Percentiles rank a stretch among this genome's conserved stretches.
These are phyloP conservation scores for Lachnellula cervina DNA, from an alignment of 2,329 filamentous ascomycete species.

Conservation along the genomic window DNA sequence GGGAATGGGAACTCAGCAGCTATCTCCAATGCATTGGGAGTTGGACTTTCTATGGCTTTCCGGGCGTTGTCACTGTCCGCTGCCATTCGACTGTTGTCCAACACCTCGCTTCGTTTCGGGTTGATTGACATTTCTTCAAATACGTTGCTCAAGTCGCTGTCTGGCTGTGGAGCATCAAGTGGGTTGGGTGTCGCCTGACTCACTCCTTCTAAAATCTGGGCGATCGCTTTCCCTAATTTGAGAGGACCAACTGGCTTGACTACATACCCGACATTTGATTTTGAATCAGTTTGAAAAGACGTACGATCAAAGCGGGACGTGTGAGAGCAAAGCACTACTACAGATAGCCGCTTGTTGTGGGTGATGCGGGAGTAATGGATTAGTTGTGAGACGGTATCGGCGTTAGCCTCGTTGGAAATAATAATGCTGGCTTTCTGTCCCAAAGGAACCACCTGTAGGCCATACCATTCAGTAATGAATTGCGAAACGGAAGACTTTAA, in stretches of 20 bases:
- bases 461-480: conserved; percentile 30
- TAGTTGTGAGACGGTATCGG: conserved; percentile 16
- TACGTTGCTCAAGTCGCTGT: conserved; percentile 23
- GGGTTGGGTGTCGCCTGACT: conserved; percentile 15
- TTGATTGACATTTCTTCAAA: conserved; percentile 27
- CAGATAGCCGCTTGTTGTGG: conserved; percentile 14
- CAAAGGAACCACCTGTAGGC: conserved; percentile 25
- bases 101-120: conserved; percentile 22
- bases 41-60: conserved; percentile 30
- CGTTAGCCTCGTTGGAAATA: conserved; percentile 24
- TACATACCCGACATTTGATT: conserved; percentile 27
- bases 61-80: conserved; percentile 29
- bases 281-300: conserved; percentile 5
- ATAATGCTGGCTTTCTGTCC: conserved; percentile 24
- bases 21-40: conserved; percentile 27
- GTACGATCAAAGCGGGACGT: conserved; percentile 22
- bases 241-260: conserved; percentile 30
- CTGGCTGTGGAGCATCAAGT: conserved; percentile 8
- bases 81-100: conserved; percentile 31
- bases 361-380: conserved; percentile 1
- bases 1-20: conserved; percentile 29
- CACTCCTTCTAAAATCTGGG: conserved; percentile 22
- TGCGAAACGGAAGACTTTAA: conserved; percentile 26
- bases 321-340: conserved; percentile 30
- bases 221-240: conserved; percentile 30